Evolutionary conservation across 2,329 filamentous ascomycete species (phyloP), one percentile per base, ranked within the genome.

Genomic region (Apiospora marii): DNA sequence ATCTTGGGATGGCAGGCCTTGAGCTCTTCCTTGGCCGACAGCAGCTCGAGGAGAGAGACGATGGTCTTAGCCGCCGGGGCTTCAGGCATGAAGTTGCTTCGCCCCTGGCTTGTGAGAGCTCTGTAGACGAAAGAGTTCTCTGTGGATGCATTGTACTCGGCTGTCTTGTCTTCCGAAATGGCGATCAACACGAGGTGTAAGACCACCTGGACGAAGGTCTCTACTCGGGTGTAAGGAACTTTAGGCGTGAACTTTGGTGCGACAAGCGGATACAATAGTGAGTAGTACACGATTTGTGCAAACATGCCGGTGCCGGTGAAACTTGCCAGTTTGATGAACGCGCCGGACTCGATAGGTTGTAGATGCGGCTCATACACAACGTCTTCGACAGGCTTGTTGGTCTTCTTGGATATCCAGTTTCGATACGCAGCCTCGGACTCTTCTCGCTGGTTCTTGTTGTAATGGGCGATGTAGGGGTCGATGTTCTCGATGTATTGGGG

Each of bases 391-490:
- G 92, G 87, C 80, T 95, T 95, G 24, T 95, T 95, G 0, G 92
- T 94, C 83, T 93, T 95, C 84, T 95, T 95, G 14, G 95, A 94
- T 86, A 96, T 91, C 86, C 94, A 93, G 78, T 93, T 92, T 77
- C 93, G 94, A 84, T 96, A 98, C 3, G 95, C 93, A 76, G 90
- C 92, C 82, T 99, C 96, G 0, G 96, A 94, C 81, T 99, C 96
- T 80, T 99, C 96, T 69, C 96, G 91, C 81, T 98, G 96, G 78
- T 99, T 99, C 80, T 98, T 97, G 79, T 92, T 97, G 82, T 98
- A 99, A 80, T 98, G 95, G 8, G 95, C 93, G 79, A 95, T 96
- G 81, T 98, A 99, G 0, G 97, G 96, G 80, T 99, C 97, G 69
- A 99, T 91, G 67, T 97, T 89, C 76, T 96, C 93, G 51, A 98